These are phyloP conservation scores for Blastobotrys aristatus DNA, from an alignment of 1,139 yeast species.

Conservation along the genomic window DNA sequence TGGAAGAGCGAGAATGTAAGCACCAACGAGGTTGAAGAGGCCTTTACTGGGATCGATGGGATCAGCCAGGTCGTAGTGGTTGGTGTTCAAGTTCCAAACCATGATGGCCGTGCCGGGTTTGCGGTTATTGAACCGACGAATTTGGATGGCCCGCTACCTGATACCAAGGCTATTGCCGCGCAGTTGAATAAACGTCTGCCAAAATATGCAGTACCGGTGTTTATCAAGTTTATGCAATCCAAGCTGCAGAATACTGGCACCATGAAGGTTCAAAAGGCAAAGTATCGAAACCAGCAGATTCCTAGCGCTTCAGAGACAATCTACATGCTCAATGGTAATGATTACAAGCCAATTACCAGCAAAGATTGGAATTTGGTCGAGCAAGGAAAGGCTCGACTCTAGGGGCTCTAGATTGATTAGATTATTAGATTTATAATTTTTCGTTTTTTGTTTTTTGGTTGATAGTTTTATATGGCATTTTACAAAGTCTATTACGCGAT, in stretches of 20 bases:
- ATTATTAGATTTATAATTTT: too few species aligned
- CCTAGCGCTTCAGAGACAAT: conserved; percentile 60
- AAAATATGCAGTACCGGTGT: conserved; percentile 83
- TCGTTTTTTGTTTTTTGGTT: too few species aligned
- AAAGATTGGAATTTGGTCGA: conserved; percentile 46
- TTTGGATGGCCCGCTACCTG: conserved; percentile 20
- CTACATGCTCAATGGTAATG: conserved; percentile 60
- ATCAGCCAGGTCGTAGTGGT: conserved; percentile 77
- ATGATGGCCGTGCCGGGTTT: conserved; percentile 93
- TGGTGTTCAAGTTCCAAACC: conserved; percentile 80
- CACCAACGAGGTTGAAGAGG: conserved; percentile 89
- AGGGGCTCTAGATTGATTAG: too few species aligned
- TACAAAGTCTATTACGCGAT: too few species aligned
- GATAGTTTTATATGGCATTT: too few species aligned
- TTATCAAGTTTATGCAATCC: conserved; percentile 59
- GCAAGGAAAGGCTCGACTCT: conserved; percentile 4
- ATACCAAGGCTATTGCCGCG: conserved; percentile 37
- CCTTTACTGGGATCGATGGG: conserved; percentile 41
- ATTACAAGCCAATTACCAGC: conserved; percentile 54
- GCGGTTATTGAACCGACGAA: conserved; percentile 63
- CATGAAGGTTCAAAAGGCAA: conserved; percentile 79
- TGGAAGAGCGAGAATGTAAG: conserved; percentile 97
- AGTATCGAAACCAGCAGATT: conserved; percentile 67
- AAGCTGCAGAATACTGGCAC: conserved; percentile 66
- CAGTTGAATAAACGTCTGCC: conserved; percentile 55